Evolutionary conservation across 2,329 filamentous ascomycete genomes (phyloP).

Genomic region (Juglanconis sp.): DNA sequence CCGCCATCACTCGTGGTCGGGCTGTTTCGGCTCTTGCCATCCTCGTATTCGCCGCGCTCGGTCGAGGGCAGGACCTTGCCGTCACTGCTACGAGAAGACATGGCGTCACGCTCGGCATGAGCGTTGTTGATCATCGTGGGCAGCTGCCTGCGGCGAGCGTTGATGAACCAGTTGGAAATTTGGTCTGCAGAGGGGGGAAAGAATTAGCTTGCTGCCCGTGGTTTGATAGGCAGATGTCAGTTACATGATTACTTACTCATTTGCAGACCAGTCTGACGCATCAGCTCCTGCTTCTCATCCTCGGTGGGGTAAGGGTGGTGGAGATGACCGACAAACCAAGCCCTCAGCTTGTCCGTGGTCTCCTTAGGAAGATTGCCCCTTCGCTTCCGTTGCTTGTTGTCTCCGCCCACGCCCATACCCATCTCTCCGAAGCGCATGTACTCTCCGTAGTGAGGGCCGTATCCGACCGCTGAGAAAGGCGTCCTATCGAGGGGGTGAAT

Average conservation of each 20-base stretch:
- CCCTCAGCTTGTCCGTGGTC: constrained; percentile 74
- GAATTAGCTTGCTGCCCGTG: constrained; percentile 3
- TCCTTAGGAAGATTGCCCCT: constrained; percentile 89
- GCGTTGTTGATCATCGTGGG: constrained; percentile 58
- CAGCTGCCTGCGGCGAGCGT: constrained; percentile 65
- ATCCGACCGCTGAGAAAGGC: constrained; percentile 40
- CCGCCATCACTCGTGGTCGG: constrained; percentile 46
- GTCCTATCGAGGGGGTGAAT: constrained; percentile 41
- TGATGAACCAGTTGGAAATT: constrained; percentile 82
- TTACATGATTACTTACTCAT: constrained; percentile 60
- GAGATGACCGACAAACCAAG: constrained; percentile 77
- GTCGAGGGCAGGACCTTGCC: constrained; percentile 37
- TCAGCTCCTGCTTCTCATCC: constrained; percentile 81
- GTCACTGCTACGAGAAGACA: constrained; percentile 33
- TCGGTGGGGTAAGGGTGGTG: constrained; percentile 83
- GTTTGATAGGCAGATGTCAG: constrained; percentile 6
- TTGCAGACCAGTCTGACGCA: constrained; percentile 71
- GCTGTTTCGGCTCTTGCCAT: constrained; percentile 30
- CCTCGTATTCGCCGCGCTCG: constrained; percentile 37
- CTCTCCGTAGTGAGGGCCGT: constrained; percentile 40
- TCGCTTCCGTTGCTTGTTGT: constrained; percentile 57
- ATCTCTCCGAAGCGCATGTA: constrained; percentile 41
- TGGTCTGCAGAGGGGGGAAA: constrained; percentile 44
- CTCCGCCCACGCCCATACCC: constrained; percentile 34
- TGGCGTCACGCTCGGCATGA: constrained; percentile 48